phyloP scores from a whole-genome alignment of 768 basidiomycete genomes.

The Auricularia heimuer region DNA sequence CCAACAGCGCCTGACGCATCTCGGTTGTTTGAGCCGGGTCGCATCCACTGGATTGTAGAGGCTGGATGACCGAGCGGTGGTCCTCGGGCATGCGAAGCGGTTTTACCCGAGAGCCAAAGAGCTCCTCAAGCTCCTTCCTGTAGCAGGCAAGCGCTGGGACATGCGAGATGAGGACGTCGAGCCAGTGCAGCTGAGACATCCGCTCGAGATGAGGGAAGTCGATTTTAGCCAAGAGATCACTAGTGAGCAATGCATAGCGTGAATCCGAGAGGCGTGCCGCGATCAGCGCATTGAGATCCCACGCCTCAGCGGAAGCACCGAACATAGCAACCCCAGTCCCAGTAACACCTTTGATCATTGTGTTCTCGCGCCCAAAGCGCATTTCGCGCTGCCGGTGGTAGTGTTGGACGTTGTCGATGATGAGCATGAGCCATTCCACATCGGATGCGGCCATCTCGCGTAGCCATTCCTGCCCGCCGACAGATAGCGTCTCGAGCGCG shows the following conservation, averaged over 20 bases:
- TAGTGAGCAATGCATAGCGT: background rate
- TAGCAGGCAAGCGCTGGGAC: slow-evolving; percentile 5
- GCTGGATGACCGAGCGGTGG: slow-evolving; percentile 15
- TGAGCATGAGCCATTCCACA: background rate
- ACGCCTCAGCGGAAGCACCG: slow-evolving; percentile 5
- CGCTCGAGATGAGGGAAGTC: slow-evolving; percentile 5
- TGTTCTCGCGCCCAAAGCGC: slow-evolving; percentile 8
- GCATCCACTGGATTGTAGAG: slow-evolving; percentile 20
- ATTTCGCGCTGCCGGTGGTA: slow-evolving; percentile 6
- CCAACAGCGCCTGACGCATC: slow-evolving; percentile 22
- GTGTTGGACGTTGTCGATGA: slow-evolving; percentile 12
- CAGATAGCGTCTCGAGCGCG: too few species aligned
- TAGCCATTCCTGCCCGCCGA: too few species aligned
- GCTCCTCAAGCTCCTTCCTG: background rate
- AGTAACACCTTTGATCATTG: slow-evolving; percentile 14
- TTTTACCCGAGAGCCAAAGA: background rate
- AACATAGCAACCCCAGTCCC: slow-evolving; percentile 9
- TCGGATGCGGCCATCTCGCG: too few species aligned
- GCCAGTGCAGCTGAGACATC: slow-evolving; percentile 5
- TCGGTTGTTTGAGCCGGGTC: slow-evolving; percentile 22
- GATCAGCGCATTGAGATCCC: slow-evolving; percentile 3
- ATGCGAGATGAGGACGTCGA: slow-evolving; percentile 5
- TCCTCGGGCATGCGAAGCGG: background rate
- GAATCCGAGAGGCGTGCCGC: background rate
- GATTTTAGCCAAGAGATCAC: slow-evolving; percentile 8